Base-by-base conservation (phyloP, 345 rosid species). In the Hibiscus tridactylites region DNA sequence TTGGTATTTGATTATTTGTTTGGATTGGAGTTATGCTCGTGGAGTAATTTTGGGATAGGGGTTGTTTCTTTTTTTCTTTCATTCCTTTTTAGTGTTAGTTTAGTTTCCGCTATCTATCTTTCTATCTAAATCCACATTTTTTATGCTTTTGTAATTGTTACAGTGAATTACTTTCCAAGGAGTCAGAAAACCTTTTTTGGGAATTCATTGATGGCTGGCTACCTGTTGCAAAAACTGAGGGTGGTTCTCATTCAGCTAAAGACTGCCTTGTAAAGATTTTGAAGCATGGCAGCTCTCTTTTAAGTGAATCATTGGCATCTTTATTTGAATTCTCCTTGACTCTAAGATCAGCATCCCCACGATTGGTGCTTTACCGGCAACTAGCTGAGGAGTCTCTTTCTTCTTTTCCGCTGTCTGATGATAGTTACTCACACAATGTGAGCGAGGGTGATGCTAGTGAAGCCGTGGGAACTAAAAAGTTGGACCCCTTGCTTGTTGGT, bases 351-450 rank as follows among this genome's bases (percentile, higher is more conserved):
- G 92, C 98, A 6, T 92, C 99, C 26, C 94, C 99, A 1, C 81
- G 90, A 80, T 81, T 95, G 79, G 96, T 92, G 79, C 94, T 95
- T 60, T 92, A 89, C 57, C 85, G 92, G 33, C 97, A 95, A 71
- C 81, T 95, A 52, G 98, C 98, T 4, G 99, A 86, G 81, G 98
- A 95, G 79, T 92, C 99, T 76, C 89, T 95, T 53, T 90, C 98
- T 74, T 95, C 99, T 64, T 92, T 80, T 78, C 97, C 97, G 9
- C 82, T 75, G 65, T 77, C 80, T 2, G 92, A 92, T 56, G 95
- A 90, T 65, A 68, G 67, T 65, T 65, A 75, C 73, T 71, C 75
- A 47, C 79, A 72, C 42, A 49, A 37, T 58, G 75, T 17, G 71
- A 74, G 70, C 12, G 73, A 65, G 47, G 79, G 61, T 67, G 82